Evolutionary conservation across 495 filamentous ascomycete species (phyloP).

Genomic region (Daldinia concentrica): DNA sequence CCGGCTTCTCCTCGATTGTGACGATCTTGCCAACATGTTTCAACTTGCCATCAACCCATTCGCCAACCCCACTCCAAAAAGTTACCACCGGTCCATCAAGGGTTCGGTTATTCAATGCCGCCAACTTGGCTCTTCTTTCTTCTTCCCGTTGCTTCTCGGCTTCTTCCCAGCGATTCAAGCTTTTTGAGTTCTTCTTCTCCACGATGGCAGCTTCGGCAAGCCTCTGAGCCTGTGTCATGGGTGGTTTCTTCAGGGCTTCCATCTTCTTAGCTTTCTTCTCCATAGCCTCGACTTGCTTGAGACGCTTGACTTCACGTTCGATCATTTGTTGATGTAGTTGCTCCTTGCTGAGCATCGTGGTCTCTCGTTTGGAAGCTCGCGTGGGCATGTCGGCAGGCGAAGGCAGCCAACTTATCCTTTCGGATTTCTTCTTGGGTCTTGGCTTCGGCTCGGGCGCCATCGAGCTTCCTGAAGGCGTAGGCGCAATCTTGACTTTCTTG

Average conservation of each 20-base stretch:
- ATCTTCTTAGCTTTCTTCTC: slow-evolving; percentile 84
- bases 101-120: slow-evolving; percentile 83
- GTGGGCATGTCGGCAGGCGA: slow-evolving; percentile 79
- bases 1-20: slow-evolving; percentile 64
- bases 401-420: slow-evolving; percentile 88
- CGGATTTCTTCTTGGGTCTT: slow-evolving; percentile 90
- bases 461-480: slow-evolving; percentile 58
- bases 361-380: slow-evolving; percentile 81
- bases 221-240: slow-evolving; percentile 90
- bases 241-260: slow-evolving; percentile 74
- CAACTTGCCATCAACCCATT: slow-evolving; percentile 73
- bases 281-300: slow-evolving; percentile 84
- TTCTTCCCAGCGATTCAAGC: slow-evolving; percentile 92
- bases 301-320: slow-evolving; percentile 80
- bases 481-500: slow-evolving; percentile 65
- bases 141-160: slow-evolving; percentile 86
- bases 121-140: slow-evolving; percentile 80
- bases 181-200: slow-evolving; percentile 87
- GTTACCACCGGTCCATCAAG: slow-evolving; percentile 90
- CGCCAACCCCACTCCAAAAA: slow-evolving; percentile 89
- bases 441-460: slow-evolving; percentile 58
- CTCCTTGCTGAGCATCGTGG: slow-evolving; percentile 86
- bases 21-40: slow-evolving; percentile 76
- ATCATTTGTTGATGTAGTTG: slow-evolving; percentile 82
- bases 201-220: slow-evolving; percentile 83